Evolutionary conservation across 495 filamentous ascomycete species (phyloP).

Genomic region (Aspergillus heteromorphus): DNA sequence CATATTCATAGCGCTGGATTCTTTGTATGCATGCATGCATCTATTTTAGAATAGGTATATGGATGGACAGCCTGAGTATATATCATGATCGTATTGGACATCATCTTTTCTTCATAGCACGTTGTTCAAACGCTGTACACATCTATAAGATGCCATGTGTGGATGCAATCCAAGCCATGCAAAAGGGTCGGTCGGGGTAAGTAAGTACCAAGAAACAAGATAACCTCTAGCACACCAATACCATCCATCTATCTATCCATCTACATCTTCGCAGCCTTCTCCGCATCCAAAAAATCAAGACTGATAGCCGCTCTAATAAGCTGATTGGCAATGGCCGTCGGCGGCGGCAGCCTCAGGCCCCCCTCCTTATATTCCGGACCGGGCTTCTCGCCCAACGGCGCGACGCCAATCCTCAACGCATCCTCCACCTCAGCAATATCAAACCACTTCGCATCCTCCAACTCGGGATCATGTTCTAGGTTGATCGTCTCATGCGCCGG

Average conservation of each 20-base stretch:
- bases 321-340: conserved; percentile 77
- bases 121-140: not conserved
- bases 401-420: conserved; percentile 55
- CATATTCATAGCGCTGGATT: too few species aligned
- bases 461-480: conserved; percentile 82
- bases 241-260: not conserved
- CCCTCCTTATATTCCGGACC: conserved; percentile 67
- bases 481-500: conserved; percentile 73
- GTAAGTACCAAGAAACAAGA: not conserved
- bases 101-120: not conserved
- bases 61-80: too few species aligned
- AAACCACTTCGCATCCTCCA: conserved; percentile 88
- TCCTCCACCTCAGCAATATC: conserved; percentile 53
- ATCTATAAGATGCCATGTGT: conserved; percentile 1
- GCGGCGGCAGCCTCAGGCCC: conserved; percentile 63
- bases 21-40: too few species aligned
- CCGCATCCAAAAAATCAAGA: conserved; percentile 39
- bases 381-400: conserved; percentile 60
- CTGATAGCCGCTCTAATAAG: conserved; percentile 51
- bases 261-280: conserved; percentile 33
- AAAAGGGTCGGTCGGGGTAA: not conserved
- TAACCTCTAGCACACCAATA: not conserved
- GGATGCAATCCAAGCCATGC: not conserved
- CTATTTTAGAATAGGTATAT: not conserved
- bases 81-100: not conserved